These are phyloP conservation scores for Phialophora expanda DNA, from an alignment of 2,329 filamentous ascomycete species.

Conservation along the genomic window DNA sequence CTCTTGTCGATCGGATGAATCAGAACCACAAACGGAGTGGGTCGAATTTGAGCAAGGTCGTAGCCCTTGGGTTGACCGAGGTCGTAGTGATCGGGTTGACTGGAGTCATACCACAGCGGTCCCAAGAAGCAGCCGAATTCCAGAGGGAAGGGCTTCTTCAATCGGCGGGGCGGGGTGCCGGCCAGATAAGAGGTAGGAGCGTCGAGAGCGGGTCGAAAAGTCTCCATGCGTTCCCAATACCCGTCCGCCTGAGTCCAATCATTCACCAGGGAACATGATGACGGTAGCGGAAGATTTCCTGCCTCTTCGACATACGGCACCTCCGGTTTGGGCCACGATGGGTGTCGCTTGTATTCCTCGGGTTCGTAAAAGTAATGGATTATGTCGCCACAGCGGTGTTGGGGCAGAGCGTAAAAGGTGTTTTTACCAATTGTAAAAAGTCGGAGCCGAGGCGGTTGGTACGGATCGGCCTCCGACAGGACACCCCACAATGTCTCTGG, in stretches of 20 bases:
- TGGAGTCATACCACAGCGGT: neutral
- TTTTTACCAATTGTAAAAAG: neutral
- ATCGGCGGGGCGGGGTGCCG: neutral
- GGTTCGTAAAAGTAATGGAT: neutral
- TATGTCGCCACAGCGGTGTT: neutral
- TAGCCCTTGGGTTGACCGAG: too few relatives aligned
- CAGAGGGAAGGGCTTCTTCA: slow-evolving; percentile 1
- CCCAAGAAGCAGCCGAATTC: slow-evolving; percentile 1
- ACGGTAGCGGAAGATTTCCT: neutral
- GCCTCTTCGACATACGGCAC: neutral
- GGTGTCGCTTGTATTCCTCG: neutral
- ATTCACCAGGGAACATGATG: neutral
- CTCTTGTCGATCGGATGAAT: slow-evolving; percentile 5
- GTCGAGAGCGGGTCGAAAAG: neutral
- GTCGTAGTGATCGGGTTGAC: neutral
- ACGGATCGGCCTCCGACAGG: too few relatives aligned
- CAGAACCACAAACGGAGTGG: slow-evolving; percentile 1
- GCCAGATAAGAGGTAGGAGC: neutral
- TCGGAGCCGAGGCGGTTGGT: neutral
- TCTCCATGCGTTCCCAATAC: neutral
- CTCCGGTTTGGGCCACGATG: neutral
- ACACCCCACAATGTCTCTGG: too few relatives aligned
- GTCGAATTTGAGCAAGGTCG: neutral
- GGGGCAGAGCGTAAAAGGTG: neutral
- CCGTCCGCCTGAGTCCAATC: neutral